A percentile compares a stretch with the other conserved stretches of the same genome.
Conservation (phyloP, 768 basidiomycete genomes). For the Leccinum sublutescens region DNA sequence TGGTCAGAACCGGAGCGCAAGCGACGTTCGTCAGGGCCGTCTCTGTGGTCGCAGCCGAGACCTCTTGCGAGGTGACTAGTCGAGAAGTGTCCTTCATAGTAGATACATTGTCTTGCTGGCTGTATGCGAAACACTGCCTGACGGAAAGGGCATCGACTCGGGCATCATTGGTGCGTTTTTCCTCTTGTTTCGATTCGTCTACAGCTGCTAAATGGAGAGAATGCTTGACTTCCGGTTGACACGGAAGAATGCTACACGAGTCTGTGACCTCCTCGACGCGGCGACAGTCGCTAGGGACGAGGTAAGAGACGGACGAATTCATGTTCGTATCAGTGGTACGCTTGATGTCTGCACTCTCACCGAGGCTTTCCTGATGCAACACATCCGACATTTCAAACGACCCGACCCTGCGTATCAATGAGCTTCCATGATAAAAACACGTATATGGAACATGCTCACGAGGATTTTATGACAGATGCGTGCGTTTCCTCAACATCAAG, state of each 20-base stretch:
- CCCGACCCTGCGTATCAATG: constrained; percentile 3
- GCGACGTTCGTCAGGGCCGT: background rate
- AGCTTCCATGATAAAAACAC: background rate
- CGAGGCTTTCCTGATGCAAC: background rate
- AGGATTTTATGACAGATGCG: background rate
- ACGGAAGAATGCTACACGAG: background rate
- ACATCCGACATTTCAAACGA: background rate
- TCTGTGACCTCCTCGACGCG: background rate
- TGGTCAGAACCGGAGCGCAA: background rate
- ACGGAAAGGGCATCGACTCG: background rate
- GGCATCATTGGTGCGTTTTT: background rate
- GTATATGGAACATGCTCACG: background rate
- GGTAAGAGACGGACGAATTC: background rate
- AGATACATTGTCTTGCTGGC: background rate
- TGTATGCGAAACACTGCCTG: background rate
- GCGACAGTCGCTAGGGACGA: background rate
- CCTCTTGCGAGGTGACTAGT: background rate
- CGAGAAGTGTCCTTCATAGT: background rate
- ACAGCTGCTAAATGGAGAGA: background rate
- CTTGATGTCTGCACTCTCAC: background rate
- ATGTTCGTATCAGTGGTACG: background rate
- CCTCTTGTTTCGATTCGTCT: background rate
- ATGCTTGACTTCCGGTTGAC: background rate
- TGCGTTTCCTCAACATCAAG: background rate
- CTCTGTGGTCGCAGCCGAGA: background rate